These are phyloP conservation scores for Rubia tinctorum DNA, from an alignment of 305 asterid genomes.

Conservation along the genomic window DNA sequence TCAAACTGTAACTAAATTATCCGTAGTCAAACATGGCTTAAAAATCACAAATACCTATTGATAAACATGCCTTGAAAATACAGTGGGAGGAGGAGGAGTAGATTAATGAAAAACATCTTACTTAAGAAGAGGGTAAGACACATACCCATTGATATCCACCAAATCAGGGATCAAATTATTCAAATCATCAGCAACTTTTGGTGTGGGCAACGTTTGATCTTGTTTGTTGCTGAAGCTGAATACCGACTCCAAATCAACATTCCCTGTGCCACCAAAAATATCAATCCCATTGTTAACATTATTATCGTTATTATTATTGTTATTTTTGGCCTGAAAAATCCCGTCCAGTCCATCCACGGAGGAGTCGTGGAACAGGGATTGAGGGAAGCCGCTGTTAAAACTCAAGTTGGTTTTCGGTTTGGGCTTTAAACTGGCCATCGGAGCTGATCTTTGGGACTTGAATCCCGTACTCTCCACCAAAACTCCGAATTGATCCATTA, in stretches of 20 bases:
- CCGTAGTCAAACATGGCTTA: not conserved
- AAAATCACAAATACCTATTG: not conserved
- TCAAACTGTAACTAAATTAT: not conserved
- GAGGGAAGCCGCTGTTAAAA: conserved; percentile 26
- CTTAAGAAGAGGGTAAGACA: not conserved
- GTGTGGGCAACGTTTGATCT: conserved; percentile 29
- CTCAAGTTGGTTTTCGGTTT: conserved; percentile 44
- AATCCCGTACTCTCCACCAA: conserved; percentile 81
- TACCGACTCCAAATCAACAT: conserved; percentile 51
- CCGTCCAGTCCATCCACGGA: conserved; percentile 71
- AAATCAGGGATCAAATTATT: conserved; percentile 62
- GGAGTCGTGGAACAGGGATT: conserved; percentile 28
- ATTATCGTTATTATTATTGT: conserved; percentile 15
- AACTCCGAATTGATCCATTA: conserved; percentile 81
- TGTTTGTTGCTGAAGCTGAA: conserved; percentile 25
- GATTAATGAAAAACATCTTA: not conserved
- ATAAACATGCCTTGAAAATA: not conserved
- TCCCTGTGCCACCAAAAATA: conserved; percentile 51
- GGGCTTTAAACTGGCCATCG: conserved; percentile 58
- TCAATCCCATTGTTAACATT: conserved; percentile 35
- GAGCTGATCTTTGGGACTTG: conserved; percentile 66
- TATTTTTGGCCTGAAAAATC: conserved; percentile 46
- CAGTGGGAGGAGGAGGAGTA: not conserved
- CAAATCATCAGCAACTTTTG: conserved; percentile 42
- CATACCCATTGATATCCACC: conserved; percentile 34